phyloP scores from a whole-genome alignment of 805 yeast species.

The Debaryomyces maramus region DNA sequence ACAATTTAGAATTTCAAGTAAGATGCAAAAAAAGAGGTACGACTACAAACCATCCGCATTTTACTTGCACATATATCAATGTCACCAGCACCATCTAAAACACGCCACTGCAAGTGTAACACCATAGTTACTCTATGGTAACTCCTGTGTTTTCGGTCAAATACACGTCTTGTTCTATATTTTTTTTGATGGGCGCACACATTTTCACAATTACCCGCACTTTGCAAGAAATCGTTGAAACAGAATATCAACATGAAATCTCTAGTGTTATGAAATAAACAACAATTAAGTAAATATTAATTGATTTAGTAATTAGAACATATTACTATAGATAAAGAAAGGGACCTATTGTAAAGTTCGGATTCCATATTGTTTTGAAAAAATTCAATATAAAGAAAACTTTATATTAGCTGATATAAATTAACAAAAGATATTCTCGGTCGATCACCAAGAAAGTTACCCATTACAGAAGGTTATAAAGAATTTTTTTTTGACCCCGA shows the following conservation, averaged over 20 bases:
- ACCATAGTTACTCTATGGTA: no score
- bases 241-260: slow-evolving; percentile 6
- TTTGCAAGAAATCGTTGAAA: slow-evolving; percentile 8
- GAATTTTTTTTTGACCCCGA: background rate
- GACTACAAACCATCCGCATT: no score
- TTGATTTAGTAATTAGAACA: background rate
- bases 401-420: background rate
- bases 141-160: no score
- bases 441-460: background rate
- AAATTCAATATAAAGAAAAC: background rate
- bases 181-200: no score
- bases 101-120: no score
- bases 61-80: no score
- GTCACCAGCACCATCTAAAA: no score
- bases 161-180: no score
- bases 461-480: background rate
- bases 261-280: background rate
- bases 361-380: background rate
- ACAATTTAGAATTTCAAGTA: no score
- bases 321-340: background rate
- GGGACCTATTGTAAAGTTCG: background rate
- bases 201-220: slow-evolving; percentile 10
- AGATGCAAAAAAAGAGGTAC: no score
- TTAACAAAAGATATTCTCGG: background rate
- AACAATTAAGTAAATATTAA: background rate